phyloP scores from a whole-genome alignment of 2,329 filamentous ascomycete genomes.

The Pseudopithomyces maydicus region DNA sequence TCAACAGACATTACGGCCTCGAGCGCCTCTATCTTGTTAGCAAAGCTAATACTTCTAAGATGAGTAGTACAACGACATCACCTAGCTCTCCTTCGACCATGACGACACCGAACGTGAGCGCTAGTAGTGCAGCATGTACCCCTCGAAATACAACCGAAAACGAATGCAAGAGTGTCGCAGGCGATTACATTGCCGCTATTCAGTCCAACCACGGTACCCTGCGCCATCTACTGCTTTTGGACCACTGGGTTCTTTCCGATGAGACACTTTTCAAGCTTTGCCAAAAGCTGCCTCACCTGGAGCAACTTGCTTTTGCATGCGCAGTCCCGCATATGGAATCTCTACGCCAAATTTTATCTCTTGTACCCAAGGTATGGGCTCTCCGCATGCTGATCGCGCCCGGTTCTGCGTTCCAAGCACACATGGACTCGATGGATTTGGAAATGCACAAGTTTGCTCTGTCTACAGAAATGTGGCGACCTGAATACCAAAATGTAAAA shows the following conservation, averaged over 20 bases:
- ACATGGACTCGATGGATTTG: conserved; percentile 28
- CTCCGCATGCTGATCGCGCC: conserved; percentile 46
- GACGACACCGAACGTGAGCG: conserved; percentile 25
- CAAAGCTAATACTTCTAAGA: conserved; percentile 27
- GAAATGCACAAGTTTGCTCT: conserved; percentile 41
- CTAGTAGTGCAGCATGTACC: conserved; percentile 23
- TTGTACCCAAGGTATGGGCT: conserved; percentile 47
- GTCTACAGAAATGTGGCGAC: conserved; percentile 39
- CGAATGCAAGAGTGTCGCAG: conserved; percentile 43
- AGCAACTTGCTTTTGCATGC: conserved; percentile 62
- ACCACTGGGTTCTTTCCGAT: conserved; percentile 59
- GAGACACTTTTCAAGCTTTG: conserved; percentile 57
- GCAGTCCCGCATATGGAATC: conserved; percentile 57
- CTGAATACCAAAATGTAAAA: conserved; percentile 40
- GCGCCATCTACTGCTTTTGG: conserved; percentile 61
- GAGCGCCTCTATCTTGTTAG: conserved; percentile 61
- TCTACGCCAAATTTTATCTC: conserved; percentile 41
- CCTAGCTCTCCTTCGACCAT: conserved; percentile 33
- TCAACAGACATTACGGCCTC: conserved; percentile 50
- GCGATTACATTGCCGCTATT: conserved; percentile 58
- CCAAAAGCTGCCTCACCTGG: conserved; percentile 60
- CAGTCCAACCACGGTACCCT: conserved; percentile 57
- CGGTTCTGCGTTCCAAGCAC: conserved; percentile 30
- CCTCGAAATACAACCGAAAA: conserved; percentile 24
- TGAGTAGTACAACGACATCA: conserved; percentile 32